Base-by-base conservation (phyloP, 176 grass and related monocot species). In the Musa beccarii region DNA sequence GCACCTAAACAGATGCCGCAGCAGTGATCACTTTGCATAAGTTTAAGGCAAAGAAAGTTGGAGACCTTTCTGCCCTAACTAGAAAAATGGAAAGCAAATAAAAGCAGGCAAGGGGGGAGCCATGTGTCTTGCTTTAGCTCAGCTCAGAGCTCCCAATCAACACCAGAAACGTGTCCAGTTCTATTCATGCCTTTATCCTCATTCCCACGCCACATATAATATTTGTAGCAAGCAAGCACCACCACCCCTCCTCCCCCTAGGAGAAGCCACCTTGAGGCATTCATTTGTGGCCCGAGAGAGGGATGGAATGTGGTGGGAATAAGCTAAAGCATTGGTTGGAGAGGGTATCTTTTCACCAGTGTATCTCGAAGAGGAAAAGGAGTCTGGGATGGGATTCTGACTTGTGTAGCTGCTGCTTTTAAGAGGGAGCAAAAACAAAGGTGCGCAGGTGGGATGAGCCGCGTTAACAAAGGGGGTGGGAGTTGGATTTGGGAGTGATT, bases 121-220 rank as follows among this genome's bases (percentile, higher is more conserved):
- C 67, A 69, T 50, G 24, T 49, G 66, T 68, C 24, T 29, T 49
- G 25, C 29, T 68, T 34, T 68, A 49, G 17, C 66, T 68, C 26
- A 49, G 3, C 16, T 43, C 25, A 43, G 25, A 43, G 6, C 34
- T 17, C 25, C 68, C 29, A 51, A 70, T 70, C 34, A 21, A 19
- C 15, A 70, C 49, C 21, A 70, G 68, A 70, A 70, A 70, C 68
- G 68, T 70, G 49, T 70, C 68, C 49, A 51, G 43, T 70, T 70
- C 43, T 51, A 51, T 51, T 3, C 49, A 20, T 51, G 68, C 68
- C 34, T 52, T 70, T 70, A 70, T 51, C 34, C 49, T 70, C 49
- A 70, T 70, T 70, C 49, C 66, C 66, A 51, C 68, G 17, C 49
- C 49, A 14, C 68, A 70, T 51, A 70, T 51, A 49, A 51, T 51